Evolutionary conservation across 2,329 filamentous ascomycete genomes (phyloP).

Genomic region (Elsinoe australis): DNA sequence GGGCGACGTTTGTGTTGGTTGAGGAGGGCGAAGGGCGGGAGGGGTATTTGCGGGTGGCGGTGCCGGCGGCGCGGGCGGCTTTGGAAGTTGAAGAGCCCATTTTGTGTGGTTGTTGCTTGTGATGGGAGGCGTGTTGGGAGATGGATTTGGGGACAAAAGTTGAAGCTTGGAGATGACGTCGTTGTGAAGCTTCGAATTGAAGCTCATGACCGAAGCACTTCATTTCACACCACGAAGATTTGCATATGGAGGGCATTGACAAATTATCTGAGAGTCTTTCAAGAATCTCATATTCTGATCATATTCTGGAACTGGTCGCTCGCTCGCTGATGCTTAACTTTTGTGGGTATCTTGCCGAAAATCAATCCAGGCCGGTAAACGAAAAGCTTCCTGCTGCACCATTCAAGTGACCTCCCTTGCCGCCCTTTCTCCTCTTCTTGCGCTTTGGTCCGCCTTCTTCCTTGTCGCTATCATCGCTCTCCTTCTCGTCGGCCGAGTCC

Average conservation of each 20-base stretch:
- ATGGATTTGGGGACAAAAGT: not conserved
- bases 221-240: not conserved
- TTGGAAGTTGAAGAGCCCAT: slow-evolving; percentile 57
- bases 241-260: not conserved
- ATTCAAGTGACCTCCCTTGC: slow-evolving; percentile 24
- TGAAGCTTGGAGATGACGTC: slow-evolving; percentile 5
- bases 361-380: slow-evolving; percentile 29
- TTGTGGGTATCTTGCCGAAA: slow-evolving; percentile 18
- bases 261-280: too few relatives aligned
- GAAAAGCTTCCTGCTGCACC: slow-evolving; percentile 24
- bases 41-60: slow-evolving; percentile 50
- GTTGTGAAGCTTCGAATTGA: not conserved
- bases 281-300: too few relatives aligned
- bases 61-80: slow-evolving; percentile 43
- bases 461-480: slow-evolving; percentile 39
- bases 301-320: not conserved
- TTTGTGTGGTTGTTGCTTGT: slow-evolving; percentile 10
- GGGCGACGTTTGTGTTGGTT: slow-evolving; percentile 25
- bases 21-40: slow-evolving; percentile 33
- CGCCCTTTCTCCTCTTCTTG: slow-evolving; percentile 37
- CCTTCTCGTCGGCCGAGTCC: slow-evolving; percentile 27
- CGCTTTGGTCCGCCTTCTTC: slow-evolving; percentile 34
- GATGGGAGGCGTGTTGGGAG: not conserved
- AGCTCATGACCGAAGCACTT: not conserved
- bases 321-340: not conserved